A percentile compares a stretch with the other conserved stretches of the same genome.
Conservation (phyloP, 1,284 basidiomycete genomes). For the Polyporus tsugae region DNA sequence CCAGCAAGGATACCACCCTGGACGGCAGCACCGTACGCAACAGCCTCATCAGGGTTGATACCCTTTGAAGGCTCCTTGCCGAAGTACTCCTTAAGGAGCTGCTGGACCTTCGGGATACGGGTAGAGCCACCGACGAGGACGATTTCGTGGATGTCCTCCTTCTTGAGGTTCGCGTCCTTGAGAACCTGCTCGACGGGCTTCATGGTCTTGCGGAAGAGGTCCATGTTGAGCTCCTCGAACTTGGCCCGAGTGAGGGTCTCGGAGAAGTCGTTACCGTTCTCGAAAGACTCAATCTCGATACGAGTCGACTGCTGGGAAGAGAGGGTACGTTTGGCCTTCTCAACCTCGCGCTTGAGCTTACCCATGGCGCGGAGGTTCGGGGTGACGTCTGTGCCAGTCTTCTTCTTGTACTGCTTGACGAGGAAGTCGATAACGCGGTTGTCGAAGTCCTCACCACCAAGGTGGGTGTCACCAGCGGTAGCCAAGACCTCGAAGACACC, state of each 20-base stretch:
- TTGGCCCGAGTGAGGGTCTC: conserved; percentile 98
- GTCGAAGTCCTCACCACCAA: conserved; percentile 99
- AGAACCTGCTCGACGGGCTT: conserved; percentile 99
- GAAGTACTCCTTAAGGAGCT: conserved; percentile 95
- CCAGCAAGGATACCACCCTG: conserved; percentile 92
- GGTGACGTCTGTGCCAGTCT: conserved; percentile 90
- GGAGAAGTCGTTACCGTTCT: conserved; percentile 95
- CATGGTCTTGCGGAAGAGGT: conserved; percentile 99
- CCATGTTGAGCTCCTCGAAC: conserved; percentile 99
- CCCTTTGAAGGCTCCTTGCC: conserved; percentile 93
- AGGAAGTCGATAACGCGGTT: conserved; percentile 95
- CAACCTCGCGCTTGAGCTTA: conserved; percentile 98
- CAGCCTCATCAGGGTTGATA: conserved; percentile 85
- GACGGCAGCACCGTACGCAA: conserved; percentile 82
- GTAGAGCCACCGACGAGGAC: conserved; percentile 97
- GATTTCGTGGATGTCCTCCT: conserved; percentile 95
- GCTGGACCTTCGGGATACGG: conserved; percentile 98
- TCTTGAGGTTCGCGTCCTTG: conserved; percentile 98
- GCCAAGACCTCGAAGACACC: conserved; percentile 98
- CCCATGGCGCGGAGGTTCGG: conserved; percentile 92
- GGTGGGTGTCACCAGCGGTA: conserved; percentile 98
- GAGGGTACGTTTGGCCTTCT: conserved; percentile 98
- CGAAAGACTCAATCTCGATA: conserved; percentile 87
- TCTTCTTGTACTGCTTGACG: conserved; percentile 94
- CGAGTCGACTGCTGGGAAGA: conserved; percentile 79